These are phyloP conservation scores for Podaxis carcinomalis DNA, from an alignment of 768 basidiomycete species.

Conservation along the genomic window DNA sequence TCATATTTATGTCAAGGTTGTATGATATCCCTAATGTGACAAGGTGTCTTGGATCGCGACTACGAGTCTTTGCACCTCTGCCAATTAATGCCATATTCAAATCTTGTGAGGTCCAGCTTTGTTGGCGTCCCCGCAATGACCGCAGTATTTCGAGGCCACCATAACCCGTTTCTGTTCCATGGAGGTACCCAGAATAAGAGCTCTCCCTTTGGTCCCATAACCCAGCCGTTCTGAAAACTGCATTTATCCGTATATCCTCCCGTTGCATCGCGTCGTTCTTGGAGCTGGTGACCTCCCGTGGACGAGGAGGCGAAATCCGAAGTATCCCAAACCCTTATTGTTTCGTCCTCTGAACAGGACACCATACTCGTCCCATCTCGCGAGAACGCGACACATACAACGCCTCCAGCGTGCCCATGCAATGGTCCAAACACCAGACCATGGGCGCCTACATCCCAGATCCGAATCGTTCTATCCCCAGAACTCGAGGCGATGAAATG, in stretches of 20 bases:
- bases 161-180: slow-evolving; percentile 17
- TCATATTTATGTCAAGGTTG: too few species aligned
- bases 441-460: slow-evolving; percentile 6
- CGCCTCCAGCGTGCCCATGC: background rate
- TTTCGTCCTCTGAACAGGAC: slow-evolving; percentile 32
- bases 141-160: slow-evolving; percentile 18
- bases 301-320: background rate
- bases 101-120: slow-evolving; percentile 13
- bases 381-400: slow-evolving; percentile 4
- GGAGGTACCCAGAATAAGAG: slow-evolving; percentile 21
- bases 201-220: slow-evolving; percentile 5
- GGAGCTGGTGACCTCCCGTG: background rate
- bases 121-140: slow-evolving; percentile 16
- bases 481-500: slow-evolving; percentile 9
- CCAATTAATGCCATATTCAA: slow-evolving; percentile 13
- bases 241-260: slow-evolving; percentile 4
- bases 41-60: background rate
- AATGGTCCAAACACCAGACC: background rate
- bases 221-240: slow-evolving; percentile 12
- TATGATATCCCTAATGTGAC: background rate
- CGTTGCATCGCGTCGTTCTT: background rate
- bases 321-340: slow-evolving; percentile 30
- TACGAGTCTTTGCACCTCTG: background rate
- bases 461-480: slow-evolving; percentile 3
- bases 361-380: slow-evolving; percentile 28